These are phyloP conservation scores for Pisolithus microcarpus DNA, from an alignment of 768 basidiomycete genomes.

Conservation along the genomic window DNA sequence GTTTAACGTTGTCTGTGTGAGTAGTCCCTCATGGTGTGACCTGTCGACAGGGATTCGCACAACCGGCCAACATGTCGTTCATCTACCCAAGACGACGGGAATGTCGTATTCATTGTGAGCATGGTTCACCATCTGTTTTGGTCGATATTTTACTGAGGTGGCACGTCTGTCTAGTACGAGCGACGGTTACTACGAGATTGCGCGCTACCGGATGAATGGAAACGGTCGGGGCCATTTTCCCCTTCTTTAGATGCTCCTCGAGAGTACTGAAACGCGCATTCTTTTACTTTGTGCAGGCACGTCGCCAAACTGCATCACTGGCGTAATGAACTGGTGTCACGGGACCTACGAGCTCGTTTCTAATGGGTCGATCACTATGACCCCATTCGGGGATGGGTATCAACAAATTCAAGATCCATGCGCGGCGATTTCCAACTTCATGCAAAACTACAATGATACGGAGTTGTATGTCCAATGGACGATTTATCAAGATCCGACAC, in stretches of 20 bases:
- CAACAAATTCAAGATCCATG: slow-evolving; percentile 96
- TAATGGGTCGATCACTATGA: slow-evolving; percentile 77
- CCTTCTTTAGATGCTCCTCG: too few relatives aligned
- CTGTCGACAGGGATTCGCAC: slow-evolving; percentile 63
- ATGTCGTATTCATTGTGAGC: slow-evolving; percentile 85
- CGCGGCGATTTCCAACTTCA: slow-evolving; percentile 79
- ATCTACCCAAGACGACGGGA: slow-evolving; percentile 76
- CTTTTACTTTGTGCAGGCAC: slow-evolving; percentile 54
- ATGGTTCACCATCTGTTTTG: too few relatives aligned
- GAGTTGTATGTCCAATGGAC: slow-evolving; percentile 61
- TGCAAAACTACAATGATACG: slow-evolving; percentile 74
- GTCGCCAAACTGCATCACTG: slow-evolving; percentile 83
- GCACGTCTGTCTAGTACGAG: slow-evolving; percentile 40
- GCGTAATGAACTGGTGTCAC: slow-evolving; percentile 84
- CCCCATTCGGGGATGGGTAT: slow-evolving; percentile 79
- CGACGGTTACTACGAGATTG: slow-evolving; percentile 79
- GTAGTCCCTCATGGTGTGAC: not conserved
- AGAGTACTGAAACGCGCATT: not conserved
- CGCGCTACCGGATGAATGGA: slow-evolving; percentile 80
- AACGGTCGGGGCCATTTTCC: slow-evolving; percentile 56
- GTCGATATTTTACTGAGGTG: slow-evolving; percentile 3
- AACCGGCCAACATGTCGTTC: slow-evolving; percentile 78
- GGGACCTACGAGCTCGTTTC: slow-evolving; percentile 59
- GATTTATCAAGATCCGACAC: slow-evolving; percentile 59
- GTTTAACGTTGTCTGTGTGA: not conserved